Evolutionary conservation across 2,329 filamentous ascomycete genomes (phyloP), one percentile per base, ranked within the genome.

Genomic region (Scolecobasidium constrictum): DNA sequence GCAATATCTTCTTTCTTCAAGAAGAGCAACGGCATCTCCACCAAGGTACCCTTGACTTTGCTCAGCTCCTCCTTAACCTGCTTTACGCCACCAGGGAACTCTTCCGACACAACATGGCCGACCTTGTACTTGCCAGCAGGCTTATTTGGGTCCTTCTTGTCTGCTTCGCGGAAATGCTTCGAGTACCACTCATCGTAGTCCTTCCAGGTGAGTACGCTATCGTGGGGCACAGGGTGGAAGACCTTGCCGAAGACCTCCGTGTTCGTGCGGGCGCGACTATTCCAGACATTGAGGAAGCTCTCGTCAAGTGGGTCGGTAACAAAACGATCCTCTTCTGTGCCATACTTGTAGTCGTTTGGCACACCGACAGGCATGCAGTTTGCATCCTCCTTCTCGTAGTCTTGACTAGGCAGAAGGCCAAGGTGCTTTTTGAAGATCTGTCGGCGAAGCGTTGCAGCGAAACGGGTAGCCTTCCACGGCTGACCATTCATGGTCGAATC

Each of bases 1-100:
- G 88, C 90, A 59, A 95, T 80, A 59, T 95, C 87, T 53, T 86
- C 75, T 23, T 87, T 83, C 53, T 82, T 81, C 59, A 94, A 66
- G 67, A 95, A 95, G 50, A 86, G 69, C 52, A 95, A 67, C 20
- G 87, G 86, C 88, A 95, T 95, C 68, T 94, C 85, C 5, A 95
- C 67, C 38, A 71, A 49, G 15, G 59, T 68, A n/a, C 66, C 66
- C 35, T 81, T 78, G 5, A 88, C 84, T 20, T 53, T 59, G 28
- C 49, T 81, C 75, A 94, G 85, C 55, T 90, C 78, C 40, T 84
- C 81, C 54, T 77, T 77, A 36, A 70, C 64, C 53, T 70, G 64
- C 44, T 65, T 54, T 37, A 63, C 60, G 4, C 64, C 66, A 5
- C 51, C 50, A 23, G 58, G 56, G 46, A 71, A 71, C 43, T 68